These are phyloP conservation scores for Thielaviopsis musarum DNA, from an alignment of 2,329 filamentous ascomycete species.

Conservation along the genomic window DNA sequence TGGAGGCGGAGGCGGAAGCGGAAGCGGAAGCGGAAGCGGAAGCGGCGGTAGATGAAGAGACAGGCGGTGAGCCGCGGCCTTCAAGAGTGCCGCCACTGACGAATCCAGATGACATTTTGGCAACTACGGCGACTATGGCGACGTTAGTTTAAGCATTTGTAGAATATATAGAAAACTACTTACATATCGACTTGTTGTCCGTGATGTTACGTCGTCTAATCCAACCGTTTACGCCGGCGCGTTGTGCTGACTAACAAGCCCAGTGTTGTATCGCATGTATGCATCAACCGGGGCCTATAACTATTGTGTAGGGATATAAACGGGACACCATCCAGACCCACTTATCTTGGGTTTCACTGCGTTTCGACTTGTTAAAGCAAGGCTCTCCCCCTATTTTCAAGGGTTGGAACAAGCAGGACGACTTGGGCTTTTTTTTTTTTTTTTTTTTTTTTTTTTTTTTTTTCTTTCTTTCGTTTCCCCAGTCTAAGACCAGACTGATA, in stretches of 20 bases:
- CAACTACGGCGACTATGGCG: not conserved
- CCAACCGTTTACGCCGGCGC: not conserved
- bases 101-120: constrained; percentile 35
- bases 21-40: constrained; percentile 11
- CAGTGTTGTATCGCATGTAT: not conserved
- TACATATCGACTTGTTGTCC: not conserved
- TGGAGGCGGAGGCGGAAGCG: constrained; percentile 14
- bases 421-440: not conserved
- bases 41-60: not conserved
- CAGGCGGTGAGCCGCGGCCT: constrained; percentile 13
- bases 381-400: not conserved
- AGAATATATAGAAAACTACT: not conserved
- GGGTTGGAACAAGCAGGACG: not conserved
- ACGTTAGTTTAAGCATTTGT: not conserved
- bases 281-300: not conserved
- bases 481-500: too few species aligned
- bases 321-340: not conserved
- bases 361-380: not conserved
- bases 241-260: not conserved
- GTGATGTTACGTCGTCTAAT: not conserved
- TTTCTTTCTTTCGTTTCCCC: too few species aligned
- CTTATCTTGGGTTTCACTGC: not conserved
- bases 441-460: too few species aligned
- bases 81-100: constrained; percentile 37
- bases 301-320: not conserved